Evolutionary conservation across 1,139 yeast genomes (phyloP), one percentile per base, ranked within the genome.

Genomic region (Entelexis sorbosivorans): DNA sequence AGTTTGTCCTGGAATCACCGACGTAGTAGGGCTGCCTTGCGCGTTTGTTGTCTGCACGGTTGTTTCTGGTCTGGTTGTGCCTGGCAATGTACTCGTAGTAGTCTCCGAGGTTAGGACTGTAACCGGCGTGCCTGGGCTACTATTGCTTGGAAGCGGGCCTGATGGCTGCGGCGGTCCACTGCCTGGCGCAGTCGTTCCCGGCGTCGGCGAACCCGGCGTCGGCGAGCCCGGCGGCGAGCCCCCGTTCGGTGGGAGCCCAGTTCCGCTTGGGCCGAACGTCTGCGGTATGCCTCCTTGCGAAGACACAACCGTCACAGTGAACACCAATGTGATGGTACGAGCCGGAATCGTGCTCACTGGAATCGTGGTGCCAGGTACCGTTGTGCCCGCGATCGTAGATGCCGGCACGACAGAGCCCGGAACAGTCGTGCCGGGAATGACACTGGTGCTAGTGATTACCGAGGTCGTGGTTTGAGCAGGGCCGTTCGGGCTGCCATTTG

Each of bases 371-470:
- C 40, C 40, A 7, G 40, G 40, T 13, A 36, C 28, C 17, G 40
- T 36, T 5, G 40, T 36, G n/a, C 40, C 40, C 16, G 11, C 40
- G 17, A 28, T 36, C 8, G 28, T 22, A 13, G 40, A 36, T 19
- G 8, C 40, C 3, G 28, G 28, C 56, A 52, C 8, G 50, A 31
- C 44, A 2, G 38, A 48, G 2, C 36, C 36, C 11, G 59, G 47
- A n/a, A 49, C 36, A 7, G 60, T 54, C 8, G 58, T 51, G 10
- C 56, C 61, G 14, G 57, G 53, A 17, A 50, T 26, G 19, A 58
- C 54, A 8, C 53, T 53, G 26, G 44, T 40, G 16, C 32, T 28
- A 4, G 44, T 40, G n/a, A 29, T 20, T 11, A 28, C 16, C 10
- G 61, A 53, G 4, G 19, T 26, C 2, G 8, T 13, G 5, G 40